phyloP scores from a whole-genome alignment of 106 monocot genomes.

The Amphibolis antarctica region DNA sequence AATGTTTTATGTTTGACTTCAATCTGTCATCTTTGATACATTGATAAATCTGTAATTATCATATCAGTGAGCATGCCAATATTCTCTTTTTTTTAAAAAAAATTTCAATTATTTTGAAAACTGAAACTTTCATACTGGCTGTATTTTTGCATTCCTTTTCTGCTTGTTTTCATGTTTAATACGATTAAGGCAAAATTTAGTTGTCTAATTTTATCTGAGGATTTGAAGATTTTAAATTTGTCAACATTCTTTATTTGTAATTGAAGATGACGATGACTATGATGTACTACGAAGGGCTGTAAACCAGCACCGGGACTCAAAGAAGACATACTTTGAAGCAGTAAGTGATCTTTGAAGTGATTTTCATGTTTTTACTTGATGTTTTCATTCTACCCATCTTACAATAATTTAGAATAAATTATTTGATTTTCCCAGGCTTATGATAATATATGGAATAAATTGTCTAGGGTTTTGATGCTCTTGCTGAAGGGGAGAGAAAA shows the following conservation, averaged over 20 bases:
- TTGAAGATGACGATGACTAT: slow-evolving; percentile 39
- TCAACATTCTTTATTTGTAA: slow-evolving; percentile 4
- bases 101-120: background rate
- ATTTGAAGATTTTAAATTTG: background rate
- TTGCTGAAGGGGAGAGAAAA: slow-evolving; percentile 32
- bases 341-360: slow-evolving; percentile 29
- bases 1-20: too few relatives aligned
- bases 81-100: background rate
- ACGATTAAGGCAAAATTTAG: background rate
- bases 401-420: too few relatives aligned
- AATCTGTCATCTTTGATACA: too few relatives aligned
- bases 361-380: background rate
- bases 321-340: slow-evolving; percentile 72
- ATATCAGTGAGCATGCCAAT: background rate
- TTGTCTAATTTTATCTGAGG: background rate
- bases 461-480: slow-evolving; percentile 56
- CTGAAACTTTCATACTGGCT: background rate
- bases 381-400: background rate
- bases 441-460: too few relatives aligned
- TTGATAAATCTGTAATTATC: too few relatives aligned
- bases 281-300: slow-evolving; percentile 36
- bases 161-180: background rate
- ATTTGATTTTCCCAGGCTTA: too few relatives aligned
- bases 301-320: slow-evolving; percentile 63
- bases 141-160: background rate